Conservation (phyloP, 768 basidiomycete genomes). For the Panaeolus cyanescens region DNA sequence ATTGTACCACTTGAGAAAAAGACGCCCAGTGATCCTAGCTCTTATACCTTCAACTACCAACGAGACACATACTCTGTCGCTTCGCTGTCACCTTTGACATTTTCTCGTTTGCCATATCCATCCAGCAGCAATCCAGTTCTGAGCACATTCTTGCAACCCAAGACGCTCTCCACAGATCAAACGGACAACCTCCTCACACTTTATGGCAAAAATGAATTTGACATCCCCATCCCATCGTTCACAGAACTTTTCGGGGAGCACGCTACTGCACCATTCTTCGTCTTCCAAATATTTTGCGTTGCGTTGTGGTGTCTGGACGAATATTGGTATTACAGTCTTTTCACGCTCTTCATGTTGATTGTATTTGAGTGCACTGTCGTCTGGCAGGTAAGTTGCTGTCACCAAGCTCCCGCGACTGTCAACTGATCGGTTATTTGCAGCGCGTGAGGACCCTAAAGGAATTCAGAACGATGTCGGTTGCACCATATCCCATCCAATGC, state of each 20-base stretch:
- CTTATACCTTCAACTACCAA: conserved; percentile 93
- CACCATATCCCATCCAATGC: conserved; percentile 84
- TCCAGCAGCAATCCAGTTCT: conserved; percentile 72
- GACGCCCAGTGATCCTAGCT: conserved; percentile 49
- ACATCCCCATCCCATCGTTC: conserved; percentile 97
- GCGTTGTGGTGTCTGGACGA: conserved; percentile 97
- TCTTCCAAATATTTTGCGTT: conserved; percentile 98
- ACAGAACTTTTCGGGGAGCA: conserved; percentile 91
- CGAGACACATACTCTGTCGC: conserved; percentile 86
- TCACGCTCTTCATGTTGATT: conserved; percentile 97
- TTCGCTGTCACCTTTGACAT: conserved; percentile 56
- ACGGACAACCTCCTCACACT: conserved; percentile 57
- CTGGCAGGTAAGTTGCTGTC: conserved; percentile 74
- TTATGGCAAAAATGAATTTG: conserved; percentile 94
- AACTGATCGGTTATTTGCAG: conserved; percentile 37
- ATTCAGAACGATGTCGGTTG: conserved; percentile 95
- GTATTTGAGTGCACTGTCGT: conserved; percentile 99
- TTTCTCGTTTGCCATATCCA: conserved; percentile 87
- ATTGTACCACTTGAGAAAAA: conserved; percentile 79
- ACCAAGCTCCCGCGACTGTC: neutral
- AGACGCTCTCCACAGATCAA: conserved; percentile 49
- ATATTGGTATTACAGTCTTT: conserved; percentile 98
- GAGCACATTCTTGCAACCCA: conserved; percentile 59
- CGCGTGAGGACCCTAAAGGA: conserved; percentile 92
- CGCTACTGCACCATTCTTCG: conserved; percentile 98